Evolutionary conservation across 148 eudicot species (phyloP).

Genomic region (Arctostaphylos glauca): DNA sequence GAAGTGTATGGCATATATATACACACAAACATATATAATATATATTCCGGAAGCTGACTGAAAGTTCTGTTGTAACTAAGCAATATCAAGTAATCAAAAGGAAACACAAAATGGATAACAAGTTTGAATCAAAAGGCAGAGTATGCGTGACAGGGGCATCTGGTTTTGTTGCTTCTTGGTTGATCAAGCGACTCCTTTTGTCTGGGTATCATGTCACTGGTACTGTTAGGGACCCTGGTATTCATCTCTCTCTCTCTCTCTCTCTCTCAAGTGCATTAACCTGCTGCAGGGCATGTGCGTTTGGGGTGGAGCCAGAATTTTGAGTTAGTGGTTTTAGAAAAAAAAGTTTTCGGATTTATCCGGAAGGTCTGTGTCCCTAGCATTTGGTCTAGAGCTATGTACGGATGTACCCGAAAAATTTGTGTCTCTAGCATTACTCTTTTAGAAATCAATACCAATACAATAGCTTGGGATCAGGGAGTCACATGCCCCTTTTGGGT

Average conservation of each 20-base stretch:
- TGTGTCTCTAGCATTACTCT: too few relatives aligned
- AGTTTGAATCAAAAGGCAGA: constrained; percentile 37
- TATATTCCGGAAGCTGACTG: background rate
- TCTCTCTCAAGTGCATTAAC: background rate
- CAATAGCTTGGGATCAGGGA: too few relatives aligned
- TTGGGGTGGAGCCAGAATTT: too few relatives aligned
- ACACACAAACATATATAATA: background rate
- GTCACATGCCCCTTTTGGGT: too few relatives aligned
- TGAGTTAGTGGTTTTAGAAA: too few relatives aligned
- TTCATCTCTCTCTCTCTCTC: background rate
- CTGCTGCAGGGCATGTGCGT: too few relatives aligned
- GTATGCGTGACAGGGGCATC: constrained; percentile 96
- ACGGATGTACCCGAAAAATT: too few relatives aligned
- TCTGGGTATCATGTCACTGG: constrained; percentile 75
- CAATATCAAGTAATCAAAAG: background rate
- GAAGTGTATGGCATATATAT: background rate
- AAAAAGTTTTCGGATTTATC: too few relatives aligned
- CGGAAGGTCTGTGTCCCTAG: too few relatives aligned
- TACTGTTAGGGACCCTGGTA: constrained; percentile 88
- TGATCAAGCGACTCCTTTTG: constrained; percentile 67
- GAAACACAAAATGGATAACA: background rate
- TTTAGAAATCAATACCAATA: too few relatives aligned
- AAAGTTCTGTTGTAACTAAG: background rate
- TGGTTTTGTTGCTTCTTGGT: constrained; percentile 90
- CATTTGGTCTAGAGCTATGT: too few relatives aligned